Evolutionary conservation across 2,329 filamentous ascomycete genomes (phyloP).

Genomic region (Colletotrichum sp.): DNA sequence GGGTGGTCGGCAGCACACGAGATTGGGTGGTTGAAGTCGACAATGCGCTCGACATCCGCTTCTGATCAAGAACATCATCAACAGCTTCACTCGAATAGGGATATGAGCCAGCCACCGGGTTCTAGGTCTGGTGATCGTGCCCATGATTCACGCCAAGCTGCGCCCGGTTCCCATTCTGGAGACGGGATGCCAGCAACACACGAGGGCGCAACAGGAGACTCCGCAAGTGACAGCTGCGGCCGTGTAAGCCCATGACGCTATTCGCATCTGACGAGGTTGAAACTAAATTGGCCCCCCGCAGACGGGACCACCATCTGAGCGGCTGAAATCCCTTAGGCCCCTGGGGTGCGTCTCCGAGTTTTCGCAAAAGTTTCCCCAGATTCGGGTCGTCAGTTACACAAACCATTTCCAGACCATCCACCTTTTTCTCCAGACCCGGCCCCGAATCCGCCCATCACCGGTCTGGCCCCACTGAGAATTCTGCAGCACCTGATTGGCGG

Average conservation of each 20-base stretch:
- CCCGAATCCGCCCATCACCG: neutral
- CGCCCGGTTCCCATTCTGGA: neutral
- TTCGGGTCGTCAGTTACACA: neutral
- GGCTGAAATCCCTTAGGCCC: neutral
- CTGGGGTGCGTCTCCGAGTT: neutral
- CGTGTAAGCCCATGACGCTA: neutral
- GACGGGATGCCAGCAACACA: neutral
- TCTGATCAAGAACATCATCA: neutral
- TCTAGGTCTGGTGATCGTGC: neutral
- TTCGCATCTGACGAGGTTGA: neutral
- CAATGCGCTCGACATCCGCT: neutral
- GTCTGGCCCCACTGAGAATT: neutral
- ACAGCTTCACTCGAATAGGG: neutral
- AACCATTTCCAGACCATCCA: neutral
- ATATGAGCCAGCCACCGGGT: neutral
- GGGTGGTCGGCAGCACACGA: neutral
- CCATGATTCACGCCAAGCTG: neutral
- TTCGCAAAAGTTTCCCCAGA: neutral
- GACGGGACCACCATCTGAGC: neutral
- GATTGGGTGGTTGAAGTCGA: neutral
- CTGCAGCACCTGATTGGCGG: neutral
- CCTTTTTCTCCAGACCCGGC: neutral
- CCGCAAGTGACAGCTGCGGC: neutral
- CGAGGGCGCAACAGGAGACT: conserved; percentile 17
- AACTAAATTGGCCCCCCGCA: neutral